Conservation (phyloP, 495 filamentous ascomycete species). For the Mycothermus thermophilus region DNA sequence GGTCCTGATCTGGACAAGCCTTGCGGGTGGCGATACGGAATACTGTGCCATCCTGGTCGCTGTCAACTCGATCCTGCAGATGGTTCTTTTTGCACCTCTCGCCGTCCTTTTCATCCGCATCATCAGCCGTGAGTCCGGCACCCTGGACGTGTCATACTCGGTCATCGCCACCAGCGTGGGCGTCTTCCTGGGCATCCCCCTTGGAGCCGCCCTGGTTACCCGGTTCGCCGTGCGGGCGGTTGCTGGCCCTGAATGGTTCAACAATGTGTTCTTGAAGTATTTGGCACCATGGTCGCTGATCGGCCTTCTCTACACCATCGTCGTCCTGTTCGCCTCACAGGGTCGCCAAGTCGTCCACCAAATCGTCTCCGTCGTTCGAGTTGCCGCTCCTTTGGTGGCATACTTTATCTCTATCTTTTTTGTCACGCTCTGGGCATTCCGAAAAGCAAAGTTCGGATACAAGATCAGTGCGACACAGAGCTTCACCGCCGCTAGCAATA, state of each 20-base stretch:
- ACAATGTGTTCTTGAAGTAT: slow-evolving; percentile 54
- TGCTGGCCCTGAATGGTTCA: slow-evolving; percentile 46
- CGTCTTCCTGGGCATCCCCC: slow-evolving; percentile 74
- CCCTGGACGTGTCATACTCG: slow-evolving; percentile 43
- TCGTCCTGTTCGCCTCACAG: slow-evolving; percentile 75
- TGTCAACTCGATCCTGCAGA: slow-evolving; percentile 75
- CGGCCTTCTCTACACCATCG: slow-evolving; percentile 73
- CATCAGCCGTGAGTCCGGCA: slow-evolving; percentile 36
- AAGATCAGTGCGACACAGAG: slow-evolving; percentile 62
- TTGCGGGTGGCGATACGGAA: slow-evolving; percentile 60
- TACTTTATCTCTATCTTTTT: slow-evolving; percentile 70
- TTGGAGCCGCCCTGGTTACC: slow-evolving; percentile 66
- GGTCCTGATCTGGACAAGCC: background rate
- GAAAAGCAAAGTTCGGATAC: slow-evolving; percentile 60
- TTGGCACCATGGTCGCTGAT: slow-evolving; percentile 63
- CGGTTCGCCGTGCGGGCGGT: slow-evolving; percentile 47
- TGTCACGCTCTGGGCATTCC: slow-evolving; percentile 43
- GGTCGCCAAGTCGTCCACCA: slow-evolving; percentile 68
- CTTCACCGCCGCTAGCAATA: slow-evolving; percentile 91
- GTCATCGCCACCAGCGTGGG: slow-evolving; percentile 67
- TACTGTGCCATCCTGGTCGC: slow-evolving; percentile 89
- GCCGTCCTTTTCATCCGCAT: slow-evolving; percentile 65
- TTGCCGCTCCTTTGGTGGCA: slow-evolving; percentile 64
- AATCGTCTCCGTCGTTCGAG: slow-evolving; percentile 67
- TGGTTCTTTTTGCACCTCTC: slow-evolving; percentile 72